Conservation (phyloP, 2,329 filamentous ascomycete species). For the Paecilomyces variotii region DNA sequence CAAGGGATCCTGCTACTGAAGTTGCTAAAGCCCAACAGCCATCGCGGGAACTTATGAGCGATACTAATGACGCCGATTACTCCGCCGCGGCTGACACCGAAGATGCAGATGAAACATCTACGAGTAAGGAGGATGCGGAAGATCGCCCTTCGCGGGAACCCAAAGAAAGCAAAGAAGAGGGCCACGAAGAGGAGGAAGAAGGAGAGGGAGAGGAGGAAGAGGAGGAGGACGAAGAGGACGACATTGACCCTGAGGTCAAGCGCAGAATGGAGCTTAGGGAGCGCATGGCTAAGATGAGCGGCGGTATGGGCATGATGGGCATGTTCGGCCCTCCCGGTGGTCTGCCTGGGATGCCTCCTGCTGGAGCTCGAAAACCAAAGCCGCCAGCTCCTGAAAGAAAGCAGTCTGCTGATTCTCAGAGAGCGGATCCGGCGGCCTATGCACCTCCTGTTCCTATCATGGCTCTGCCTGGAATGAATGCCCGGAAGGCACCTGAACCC, state of each 20-base stretch:
- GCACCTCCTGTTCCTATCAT: conserved; percentile 47
- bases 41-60: conserved; percentile 49
- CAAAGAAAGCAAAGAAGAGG: conserved; percentile 42
- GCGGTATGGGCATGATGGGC: conserved; percentile 91
- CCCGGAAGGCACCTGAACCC: conserved; percentile 43
- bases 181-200: conserved; percentile 36
- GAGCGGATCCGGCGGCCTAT: conserved; percentile 18
- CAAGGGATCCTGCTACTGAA: conserved; percentile 29
- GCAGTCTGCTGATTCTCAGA: conserved; percentile 22
- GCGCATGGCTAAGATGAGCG: conserved; percentile 97
- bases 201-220: conserved; percentile 47
- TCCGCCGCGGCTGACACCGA: conserved; percentile 57
- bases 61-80: conserved; percentile 59
- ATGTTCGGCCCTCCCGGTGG: conserved; percentile 73
- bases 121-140: conserved; percentile 68
- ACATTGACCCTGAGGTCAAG: conserved; percentile 77
- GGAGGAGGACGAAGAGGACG: conserved; percentile 71
- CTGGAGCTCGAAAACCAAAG: conserved; percentile 43
- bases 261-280: conserved; percentile 83
- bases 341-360: conserved; percentile 51
- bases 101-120: conserved; percentile 54
- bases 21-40: conserved; percentile 25
- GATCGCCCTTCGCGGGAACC: conserved; percentile 35
- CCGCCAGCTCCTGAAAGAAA: conserved; percentile 22
- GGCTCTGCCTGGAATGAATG: conserved; percentile 62